A percentile compares a stretch with the other conserved stretches of the same genome.
Conservation (phyloP, 2,329 filamentous ascomycete species). For the Hypoxylon sp. region DNA sequence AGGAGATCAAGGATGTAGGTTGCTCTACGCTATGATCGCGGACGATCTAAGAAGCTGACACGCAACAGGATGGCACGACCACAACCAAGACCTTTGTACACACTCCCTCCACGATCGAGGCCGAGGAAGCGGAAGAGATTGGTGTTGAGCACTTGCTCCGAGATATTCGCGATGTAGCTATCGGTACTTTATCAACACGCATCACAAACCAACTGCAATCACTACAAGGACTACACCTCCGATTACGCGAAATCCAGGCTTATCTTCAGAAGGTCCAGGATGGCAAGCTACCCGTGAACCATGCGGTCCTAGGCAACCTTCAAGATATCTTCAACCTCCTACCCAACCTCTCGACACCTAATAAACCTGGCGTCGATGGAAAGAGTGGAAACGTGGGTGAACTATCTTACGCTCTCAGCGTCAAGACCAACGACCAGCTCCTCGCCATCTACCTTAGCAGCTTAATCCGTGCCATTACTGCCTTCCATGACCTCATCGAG, state of each 20-base stretch:
- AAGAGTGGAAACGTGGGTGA: slow-evolving; percentile 77
- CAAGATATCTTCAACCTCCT: slow-evolving; percentile 99
- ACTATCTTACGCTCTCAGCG: slow-evolving; percentile 94
- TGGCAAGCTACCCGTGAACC: slow-evolving; percentile 93
- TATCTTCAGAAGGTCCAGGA: slow-evolving; percentile 98
- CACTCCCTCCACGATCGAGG: slow-evolving; percentile 97
- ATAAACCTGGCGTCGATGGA: slow-evolving; percentile 73
- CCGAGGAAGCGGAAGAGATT: slow-evolving; percentile 98
- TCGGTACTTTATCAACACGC: slow-evolving; percentile 94
- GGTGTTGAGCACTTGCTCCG: slow-evolving; percentile 97
- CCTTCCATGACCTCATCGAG: slow-evolving; percentile 98
- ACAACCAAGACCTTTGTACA: slow-evolving; percentile 98
- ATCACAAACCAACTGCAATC: slow-evolving; percentile 99
- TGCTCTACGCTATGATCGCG: background rate
- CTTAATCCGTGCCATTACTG: slow-evolving; percentile 96
- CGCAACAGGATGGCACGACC: slow-evolving; percentile 88
- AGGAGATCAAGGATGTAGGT: slow-evolving; percentile 98
- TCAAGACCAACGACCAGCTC: slow-evolving; percentile 99
- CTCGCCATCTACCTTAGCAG: slow-evolving; percentile 99
- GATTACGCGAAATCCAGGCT: slow-evolving; percentile 92
- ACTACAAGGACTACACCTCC: slow-evolving; percentile 93
- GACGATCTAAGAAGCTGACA: slow-evolving; percentile 26
- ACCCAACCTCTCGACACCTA: slow-evolving; percentile 91
- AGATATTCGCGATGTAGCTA: slow-evolving; percentile 97
- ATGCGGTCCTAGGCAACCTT: slow-evolving; percentile 97